Evolutionary conservation across 2,329 filamentous ascomycete genomes (phyloP).

Genomic region (Massarina eburnea): DNA sequence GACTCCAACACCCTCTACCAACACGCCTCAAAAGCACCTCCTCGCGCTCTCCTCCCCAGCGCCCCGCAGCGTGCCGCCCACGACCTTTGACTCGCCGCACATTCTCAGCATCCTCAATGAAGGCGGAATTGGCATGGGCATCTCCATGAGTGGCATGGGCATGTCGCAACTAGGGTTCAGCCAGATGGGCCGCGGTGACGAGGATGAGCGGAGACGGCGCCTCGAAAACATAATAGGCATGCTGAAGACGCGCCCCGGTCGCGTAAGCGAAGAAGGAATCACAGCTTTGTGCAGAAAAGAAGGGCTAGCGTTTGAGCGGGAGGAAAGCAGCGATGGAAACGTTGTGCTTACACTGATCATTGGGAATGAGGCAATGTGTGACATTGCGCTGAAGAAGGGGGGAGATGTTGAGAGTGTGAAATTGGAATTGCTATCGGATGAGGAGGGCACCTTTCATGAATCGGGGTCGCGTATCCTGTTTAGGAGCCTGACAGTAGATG

Average conservation of each 20-base stretch:
- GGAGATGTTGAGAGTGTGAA: conserved; percentile 58
- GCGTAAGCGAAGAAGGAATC: conserved; percentile 74
- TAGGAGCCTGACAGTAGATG: conserved; percentile 61
- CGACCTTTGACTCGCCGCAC: conserved; percentile 46
- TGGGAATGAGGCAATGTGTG: conserved; percentile 36
- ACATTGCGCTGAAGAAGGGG: conserved; percentile 29
- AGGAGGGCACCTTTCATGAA: conserved; percentile 57
- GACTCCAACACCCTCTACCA: conserved; percentile 41
- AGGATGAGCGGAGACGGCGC: conserved; percentile 54
- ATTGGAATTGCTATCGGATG: conserved; percentile 63
- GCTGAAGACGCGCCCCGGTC: conserved; percentile 67
- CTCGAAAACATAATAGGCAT: conserved; percentile 65
- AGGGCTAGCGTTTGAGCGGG: conserved; percentile 57
- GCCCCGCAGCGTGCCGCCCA: conserved; percentile 46
- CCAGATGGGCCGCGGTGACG: conserved; percentile 49
- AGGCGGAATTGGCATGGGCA: conserved; percentile 45
- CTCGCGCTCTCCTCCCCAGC: conserved; percentile 43
- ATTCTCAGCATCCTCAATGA: conserved; percentile 47
- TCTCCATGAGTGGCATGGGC: conserved; percentile 48
- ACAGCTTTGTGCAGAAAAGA: conserved; percentile 68
- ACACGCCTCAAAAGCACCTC: conserved; percentile 42
- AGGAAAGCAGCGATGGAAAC: conserved; percentile 26
- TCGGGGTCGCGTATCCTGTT: conserved; percentile 59
- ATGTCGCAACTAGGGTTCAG: conserved; percentile 40
- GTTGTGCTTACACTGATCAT: conserved; percentile 38